Evolutionary conservation across 192 early-diverging fungal species (phyloP), one percentile per base, ranked within the genome.

Genomic region (Backusella westeae): DNA sequence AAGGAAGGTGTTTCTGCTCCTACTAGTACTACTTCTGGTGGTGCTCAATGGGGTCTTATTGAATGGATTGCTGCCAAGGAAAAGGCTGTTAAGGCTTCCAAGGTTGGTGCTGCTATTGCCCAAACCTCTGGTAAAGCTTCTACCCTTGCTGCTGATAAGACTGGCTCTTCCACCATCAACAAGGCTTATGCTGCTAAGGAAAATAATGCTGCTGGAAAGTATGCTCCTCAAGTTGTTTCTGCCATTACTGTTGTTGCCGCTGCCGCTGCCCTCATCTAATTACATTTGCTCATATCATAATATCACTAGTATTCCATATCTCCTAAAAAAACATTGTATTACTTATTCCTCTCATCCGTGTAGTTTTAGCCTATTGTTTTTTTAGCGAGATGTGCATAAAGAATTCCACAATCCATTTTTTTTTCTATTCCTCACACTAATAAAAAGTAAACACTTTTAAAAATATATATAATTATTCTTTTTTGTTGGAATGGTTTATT

Each of bases 61-160:
- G 77, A 84, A 75, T 87, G 85, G 85, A 82, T 87, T 34, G 9
- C 39, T 46, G 68, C 69, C 17, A 87, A 81, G 73, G 53, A 77
- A 6, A 23, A 76, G 3, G 77, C 80, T 59, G 85, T 87, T 5
- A 63, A 63, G 1, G 23, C 56, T 63, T 63, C 26, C 23, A 63
- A 66, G 21, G 81, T 74, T 46, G 42, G 75, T 4, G 6, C 67
- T 5, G 76, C 76, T 21, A 81, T 74, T 42, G 36, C 38, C 6
- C 9, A 56, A 4, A 26, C 56, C 23, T 63, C 23, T 26, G 6
- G 6, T 6, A 49, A 49, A 6, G 0, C 46, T 29, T 8, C 56
- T 12, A 26, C 56, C 10, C 56, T 63, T 63, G 56, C 56, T 63
- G 56, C 56, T 29, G 56, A 63, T 1, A 63, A 63, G 12, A 10